Base-by-base conservation (phyloP, 768 basidiomycete genomes). In the Crepidotus variabilis region DNA sequence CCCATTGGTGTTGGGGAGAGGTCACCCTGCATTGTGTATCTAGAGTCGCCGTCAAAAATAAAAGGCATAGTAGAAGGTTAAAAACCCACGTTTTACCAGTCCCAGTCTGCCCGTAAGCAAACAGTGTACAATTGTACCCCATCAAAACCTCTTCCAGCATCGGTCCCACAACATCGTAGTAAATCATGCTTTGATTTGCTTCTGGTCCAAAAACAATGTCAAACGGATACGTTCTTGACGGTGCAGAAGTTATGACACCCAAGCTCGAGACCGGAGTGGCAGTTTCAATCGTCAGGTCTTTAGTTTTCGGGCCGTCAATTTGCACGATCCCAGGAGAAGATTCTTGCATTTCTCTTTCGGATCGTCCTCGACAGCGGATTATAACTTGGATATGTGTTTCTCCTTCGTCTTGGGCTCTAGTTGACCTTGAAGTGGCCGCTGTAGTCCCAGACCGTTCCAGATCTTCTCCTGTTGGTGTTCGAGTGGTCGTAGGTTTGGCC, bases 11-110 rank as follows among this genome's bases (percentile, higher is more conserved):
- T 92, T 0, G 85, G 87, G 2, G 77, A 75, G 21, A 97, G 75
- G 67, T 99, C 94, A 14, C 97, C 97, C 72, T 98, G 94, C 97
- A 98, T 99, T 2, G 97, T 99, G 67, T 94, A 90, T 46, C 87
- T 91, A 52, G 14, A 34, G 28, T 8, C 28, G 28, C 28, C 28
- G 28, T 28, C 21, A 32, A 62, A 36, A 11, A 22, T 36, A 50
- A 22, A 51, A 61, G 21, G 52, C 32, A 39, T 50, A 50, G 16
- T 47, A 43, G 1, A 52, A 48, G 16, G 48, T 20, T 56, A 18
- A 51, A 46, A 2, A 76, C 92, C 63, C 69, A 97, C 93, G 97
- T 98, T 76, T 99, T 99, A 20, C 97, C 97, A 0, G 97, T 98
- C 0, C 97, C 97, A 0, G 97, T 98, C 71, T 98, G 97, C 1